Evolutionary conservation across 1,284 basidiomycete genomes (phyloP).

Genomic region (Anthracocystis setariae): DNA sequence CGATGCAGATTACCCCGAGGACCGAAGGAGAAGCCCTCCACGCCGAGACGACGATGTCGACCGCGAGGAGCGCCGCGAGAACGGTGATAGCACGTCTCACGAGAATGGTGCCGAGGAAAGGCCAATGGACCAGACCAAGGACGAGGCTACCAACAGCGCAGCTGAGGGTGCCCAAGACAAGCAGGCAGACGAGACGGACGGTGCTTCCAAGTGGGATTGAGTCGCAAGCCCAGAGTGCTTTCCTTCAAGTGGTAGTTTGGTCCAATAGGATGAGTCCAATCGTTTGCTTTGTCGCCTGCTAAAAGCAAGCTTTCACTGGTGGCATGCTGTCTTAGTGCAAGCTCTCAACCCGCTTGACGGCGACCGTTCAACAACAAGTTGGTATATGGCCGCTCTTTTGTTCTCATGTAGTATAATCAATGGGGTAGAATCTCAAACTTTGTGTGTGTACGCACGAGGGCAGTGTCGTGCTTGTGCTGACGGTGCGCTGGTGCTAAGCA

Average conservation of each 20-base stretch:
- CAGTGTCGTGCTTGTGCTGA: too few species aligned
- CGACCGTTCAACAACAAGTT: too few species aligned
- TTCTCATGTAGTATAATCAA: neutral
- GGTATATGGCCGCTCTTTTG: too few species aligned
- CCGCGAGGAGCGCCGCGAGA: conserved; percentile 29
- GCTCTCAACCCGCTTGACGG: too few species aligned
- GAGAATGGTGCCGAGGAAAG: conserved; percentile 5
- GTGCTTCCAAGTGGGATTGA: conserved; percentile 15
- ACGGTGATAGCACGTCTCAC: conserved; percentile 19
- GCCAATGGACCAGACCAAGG: conserved; percentile 15
- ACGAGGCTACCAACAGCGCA: conserved; percentile 12
- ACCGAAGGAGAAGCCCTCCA: conserved; percentile 22
- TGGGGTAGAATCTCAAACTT: too few species aligned
- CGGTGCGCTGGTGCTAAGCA: too few species aligned
- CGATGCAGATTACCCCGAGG: conserved; percentile 42
- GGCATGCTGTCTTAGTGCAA: too few species aligned
- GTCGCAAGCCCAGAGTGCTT: conserved; percentile 5
- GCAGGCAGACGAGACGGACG: conserved; percentile 10
- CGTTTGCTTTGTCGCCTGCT: neutral
- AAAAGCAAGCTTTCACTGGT: neutral
- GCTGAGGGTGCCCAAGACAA: conserved; percentile 16
- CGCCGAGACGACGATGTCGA: conserved; percentile 35
- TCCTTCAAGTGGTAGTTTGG: too few species aligned
- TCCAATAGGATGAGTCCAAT: neutral
- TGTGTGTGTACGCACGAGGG: too few species aligned